Evolutionary conservation across 192 early-diverging fungal genomes (phyloP), one percentile per base, ranked within the genome.

Genomic region (Thamnidium elegans): DNA sequence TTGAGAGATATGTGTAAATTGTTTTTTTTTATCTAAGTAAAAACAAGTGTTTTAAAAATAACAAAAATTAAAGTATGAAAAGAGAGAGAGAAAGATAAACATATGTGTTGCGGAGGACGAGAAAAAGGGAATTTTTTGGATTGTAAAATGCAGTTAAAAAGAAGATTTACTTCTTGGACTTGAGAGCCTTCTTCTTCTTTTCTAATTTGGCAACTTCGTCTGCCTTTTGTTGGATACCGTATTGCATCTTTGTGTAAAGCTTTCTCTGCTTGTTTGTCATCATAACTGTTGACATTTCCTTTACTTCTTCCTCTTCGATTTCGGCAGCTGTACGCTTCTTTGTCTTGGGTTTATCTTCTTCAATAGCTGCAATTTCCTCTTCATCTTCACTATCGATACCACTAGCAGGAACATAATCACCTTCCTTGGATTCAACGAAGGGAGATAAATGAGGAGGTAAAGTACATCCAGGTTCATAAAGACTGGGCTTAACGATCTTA

Each of bases 371-470:
- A 58, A 85, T 82, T 19, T 88, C 72, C 66, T 69, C 74, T 26
- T 78, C 72, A 36, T 63, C 63, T 14, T 70, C 63, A 8, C 68
- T 84, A 3, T 78, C 63, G 19, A 73, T 58, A 26, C 71, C 77
- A 51, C 74, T 76, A 1, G 58, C 69, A 17, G 95, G 94, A 42
- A 92, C 86, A 67, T 99, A 97, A 61, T 93, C 95, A 32, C 92
- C 94, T 43, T 91, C 90, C 51, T 80, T 81, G 52, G 84, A 83
- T 67, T 88, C 86, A 7, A 93, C 95, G 70, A 97, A 99, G 13
- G 97, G 97, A 62, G 90, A 92, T 66, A 96, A 76, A 75, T 99
- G 97, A 55, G 97, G 89, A 14, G 95, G 95, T 53, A 96, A 78
- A 5, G 74, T 77, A 71, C 91, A 84, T 14, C 94, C 97, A 21